These are phyloP conservation scores for Dimocarpus longan DNA, from an alignment of 345 rosid species.

Conservation along the genomic window DNA sequence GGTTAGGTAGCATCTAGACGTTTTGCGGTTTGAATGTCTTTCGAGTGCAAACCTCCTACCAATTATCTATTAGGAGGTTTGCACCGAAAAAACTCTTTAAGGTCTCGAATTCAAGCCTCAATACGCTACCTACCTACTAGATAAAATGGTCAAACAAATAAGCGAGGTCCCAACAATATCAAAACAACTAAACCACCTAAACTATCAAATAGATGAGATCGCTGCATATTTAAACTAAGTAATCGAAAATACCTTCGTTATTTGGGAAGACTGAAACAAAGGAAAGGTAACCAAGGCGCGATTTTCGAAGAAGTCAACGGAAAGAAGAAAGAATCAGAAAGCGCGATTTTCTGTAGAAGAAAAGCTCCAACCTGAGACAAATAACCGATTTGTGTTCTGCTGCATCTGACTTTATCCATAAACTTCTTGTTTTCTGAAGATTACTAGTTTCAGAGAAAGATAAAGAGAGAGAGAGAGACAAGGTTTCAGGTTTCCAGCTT, in stretches of 20 bases:
- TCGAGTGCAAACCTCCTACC: too few species aligned
- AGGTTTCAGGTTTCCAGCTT: background rate
- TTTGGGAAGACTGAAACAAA: slow-evolving; percentile 14
- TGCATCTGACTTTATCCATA: slow-evolving; percentile 21
- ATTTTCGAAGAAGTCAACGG: slow-evolving; percentile 8
- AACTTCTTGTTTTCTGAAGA: background rate
- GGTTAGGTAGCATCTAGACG: too few species aligned
- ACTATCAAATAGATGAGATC: background rate
- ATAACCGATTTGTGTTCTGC: background rate
- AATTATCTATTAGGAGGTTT: too few species aligned
- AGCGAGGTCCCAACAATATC: background rate
- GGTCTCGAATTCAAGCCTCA: too few species aligned
- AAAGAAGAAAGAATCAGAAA: slow-evolving; percentile 3
- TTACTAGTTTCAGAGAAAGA: background rate
- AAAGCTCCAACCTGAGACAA: background rate
- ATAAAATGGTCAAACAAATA: too few species aligned
- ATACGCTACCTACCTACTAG: too few species aligned
- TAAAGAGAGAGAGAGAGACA: background rate
- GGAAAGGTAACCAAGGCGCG: slow-evolving; percentile 21
- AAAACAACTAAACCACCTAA: background rate
- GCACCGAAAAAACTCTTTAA: too few species aligned
- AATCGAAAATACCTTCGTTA: background rate
- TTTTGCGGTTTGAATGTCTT: too few species aligned
- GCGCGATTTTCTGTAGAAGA: background rate
- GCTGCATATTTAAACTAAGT: too few species aligned